These are phyloP conservation scores for Voacanga thouarsii DNA, from an alignment of 257 asterid genomes.

Conservation along the genomic window DNA sequence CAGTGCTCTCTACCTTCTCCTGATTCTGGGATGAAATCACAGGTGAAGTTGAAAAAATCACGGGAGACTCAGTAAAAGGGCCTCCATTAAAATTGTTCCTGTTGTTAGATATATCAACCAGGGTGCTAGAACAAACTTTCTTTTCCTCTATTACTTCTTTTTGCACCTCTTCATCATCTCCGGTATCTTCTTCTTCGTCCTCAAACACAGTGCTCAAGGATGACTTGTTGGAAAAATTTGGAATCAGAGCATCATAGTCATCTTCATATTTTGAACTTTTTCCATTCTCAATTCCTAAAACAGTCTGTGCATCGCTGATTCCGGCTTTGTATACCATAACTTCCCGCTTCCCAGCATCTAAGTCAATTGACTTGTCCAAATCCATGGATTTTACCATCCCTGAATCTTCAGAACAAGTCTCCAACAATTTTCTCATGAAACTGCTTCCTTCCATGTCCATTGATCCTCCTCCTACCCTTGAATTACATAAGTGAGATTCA, in stretches of 20 bases:
- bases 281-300: constrained; percentile 24
- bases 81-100: background rate
- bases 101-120: constrained; percentile 2
- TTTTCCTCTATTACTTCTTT: constrained; percentile 87
- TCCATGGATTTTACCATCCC: constrained; percentile 99
- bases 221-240: constrained; percentile 37
- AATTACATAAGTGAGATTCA: constrained; percentile 49
- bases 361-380: constrained; percentile 64
- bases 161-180: constrained; percentile 66
- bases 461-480: constrained; percentile 46
- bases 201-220: constrained; percentile 76
- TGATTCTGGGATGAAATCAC: constrained; percentile 13
- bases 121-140: constrained; percentile 27
- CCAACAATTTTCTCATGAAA: constrained; percentile 61
- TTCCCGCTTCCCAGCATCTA: constrained; percentile 45
- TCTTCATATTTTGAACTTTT: constrained; percentile 36
- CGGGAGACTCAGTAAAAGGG: constrained; percentile 8
- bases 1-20: background rate
- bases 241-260: constrained; percentile 22
- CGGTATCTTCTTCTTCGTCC: constrained; percentile 55
- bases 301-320: constrained; percentile 19
- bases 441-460: constrained; percentile 53
- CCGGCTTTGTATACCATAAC: constrained; percentile 29
- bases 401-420: constrained; percentile 51
- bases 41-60: constrained; percentile 28